Base-by-base conservation (phyloP, 2,329 filamentous ascomycete genomes). In the Epichloe aotearoae region DNA sequence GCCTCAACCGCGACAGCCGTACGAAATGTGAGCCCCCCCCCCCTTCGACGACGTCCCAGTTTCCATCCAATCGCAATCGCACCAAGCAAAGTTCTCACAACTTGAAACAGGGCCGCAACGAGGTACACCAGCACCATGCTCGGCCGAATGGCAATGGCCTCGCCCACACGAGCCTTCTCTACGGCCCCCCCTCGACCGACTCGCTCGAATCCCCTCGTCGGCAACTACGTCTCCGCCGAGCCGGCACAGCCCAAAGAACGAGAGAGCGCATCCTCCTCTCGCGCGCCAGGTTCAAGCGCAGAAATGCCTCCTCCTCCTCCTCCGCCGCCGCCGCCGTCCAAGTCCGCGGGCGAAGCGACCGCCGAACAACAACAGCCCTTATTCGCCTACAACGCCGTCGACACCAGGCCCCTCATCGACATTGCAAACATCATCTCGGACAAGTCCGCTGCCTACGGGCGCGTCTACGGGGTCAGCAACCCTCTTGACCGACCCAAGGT, bases 351-450 rank as follows among this genome's bases (percentile, higher is more conserved):
- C 41, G 15, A 45, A 39, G 19, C 47, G 2, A 6, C 43, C 10
- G n/a, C 15, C 11, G 17, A 47, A 38, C 34, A 38, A 43, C 52
- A 45, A 36, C 34, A 37, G 12, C 17, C 41, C 34, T 19, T n/a
- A 8, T 43, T n/a, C 43, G 42, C 46, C 39, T 53, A 53, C 47
- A 14, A 53, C 34, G 54, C 62, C 51, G 57, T 58, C 30, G 41
- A 50, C 46, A 43, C 50, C 47, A 50, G 44, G n/a, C 52, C 53
- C 14, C 39, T 55, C 47, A 50, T 68, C 46, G 63, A 71, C 53
- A 61, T 71, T 33, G 59, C 65, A 39, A 59, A 59, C 41, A 62
- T 72, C 51, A 58, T 71, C 54, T 59, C 62, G 55, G 58, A 58
- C 53, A 63, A 64, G 43, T 55, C 62, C 7, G 55, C 58, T 48